These are phyloP conservation scores for Vararia minispora DNA, from an alignment of 768 basidiomycete genomes.

Conservation along the genomic window DNA sequence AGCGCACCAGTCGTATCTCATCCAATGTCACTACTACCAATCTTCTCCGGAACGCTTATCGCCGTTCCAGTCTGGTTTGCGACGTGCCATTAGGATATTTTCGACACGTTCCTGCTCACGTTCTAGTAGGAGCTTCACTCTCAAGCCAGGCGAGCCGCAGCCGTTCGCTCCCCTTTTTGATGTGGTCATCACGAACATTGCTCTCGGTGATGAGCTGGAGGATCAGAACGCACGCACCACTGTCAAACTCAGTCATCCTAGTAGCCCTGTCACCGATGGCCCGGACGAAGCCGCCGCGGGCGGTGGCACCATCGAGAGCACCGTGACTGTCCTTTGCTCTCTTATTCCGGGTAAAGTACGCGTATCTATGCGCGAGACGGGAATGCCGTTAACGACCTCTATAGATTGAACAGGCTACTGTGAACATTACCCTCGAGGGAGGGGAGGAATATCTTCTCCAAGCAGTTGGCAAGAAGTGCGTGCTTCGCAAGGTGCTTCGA, in stretches of 20 bases:
- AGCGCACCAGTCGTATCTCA: conserved; percentile 3
- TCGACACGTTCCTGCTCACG: conserved; percentile 2
- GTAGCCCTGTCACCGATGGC: conserved; percentile 29
- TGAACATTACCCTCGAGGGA: conserved; percentile 61
- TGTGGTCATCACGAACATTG: conserved; percentile 72
- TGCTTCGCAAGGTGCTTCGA: not conserved
- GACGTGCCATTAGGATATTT: conserved; percentile 2
- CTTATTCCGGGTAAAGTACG: conserved; percentile 74
- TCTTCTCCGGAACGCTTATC: conserved; percentile 38
- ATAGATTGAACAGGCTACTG: conserved; percentile 67
- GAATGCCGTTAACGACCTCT: too few relatives aligned
- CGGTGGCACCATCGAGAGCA: conserved; percentile 22
- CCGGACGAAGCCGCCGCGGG: too few relatives aligned
- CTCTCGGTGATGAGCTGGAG: conserved; percentile 62
- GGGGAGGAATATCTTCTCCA: conserved; percentile 59
- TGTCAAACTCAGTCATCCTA: conserved; percentile 57
- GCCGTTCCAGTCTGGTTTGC: conserved; percentile 62
- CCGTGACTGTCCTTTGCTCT: conserved; percentile 59
- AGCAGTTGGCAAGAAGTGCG: conserved; percentile 74
- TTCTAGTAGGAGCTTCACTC: conserved; percentile 42
- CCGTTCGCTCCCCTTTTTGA: conserved; percentile 51
- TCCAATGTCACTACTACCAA: too few relatives aligned
- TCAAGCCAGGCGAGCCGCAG: conserved; percentile 48
- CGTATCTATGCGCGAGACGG: not conserved
- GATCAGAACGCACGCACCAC: conserved; percentile 52